Percentiles rank a stretch among this genome's conserved stretches.
Evolutionary conservation across 2,329 filamentous ascomycete genomes (phyloP).

Genomic region (Trichoderma semiorbis): DNA sequence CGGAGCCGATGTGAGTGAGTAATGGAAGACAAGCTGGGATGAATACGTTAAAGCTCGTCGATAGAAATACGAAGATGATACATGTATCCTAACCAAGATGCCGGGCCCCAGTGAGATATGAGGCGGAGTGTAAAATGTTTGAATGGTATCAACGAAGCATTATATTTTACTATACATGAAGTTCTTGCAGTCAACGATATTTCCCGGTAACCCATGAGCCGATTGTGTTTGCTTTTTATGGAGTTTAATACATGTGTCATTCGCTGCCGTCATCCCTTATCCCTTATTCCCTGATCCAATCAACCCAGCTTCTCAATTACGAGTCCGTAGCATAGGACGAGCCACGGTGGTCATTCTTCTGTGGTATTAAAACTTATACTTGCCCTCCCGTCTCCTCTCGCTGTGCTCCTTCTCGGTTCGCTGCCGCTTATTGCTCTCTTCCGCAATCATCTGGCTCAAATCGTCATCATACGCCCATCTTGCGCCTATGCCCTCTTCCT

Average conservation of each 20-base stretch:
- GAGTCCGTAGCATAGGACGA: neutral
- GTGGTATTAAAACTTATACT: slow-evolving; percentile 39
- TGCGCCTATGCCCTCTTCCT: slow-evolving; percentile 62
- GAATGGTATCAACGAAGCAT: neutral
- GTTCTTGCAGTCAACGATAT: neutral
- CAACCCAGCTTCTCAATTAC: neutral
- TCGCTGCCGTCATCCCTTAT: neutral
- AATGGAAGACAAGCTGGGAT: neutral
- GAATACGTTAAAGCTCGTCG: neutral
- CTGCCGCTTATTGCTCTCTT: slow-evolving; percentile 84
- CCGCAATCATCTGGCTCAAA: slow-evolving; percentile 91
- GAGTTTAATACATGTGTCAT: neutral
- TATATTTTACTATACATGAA: neutral
- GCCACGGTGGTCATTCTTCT: neutral
- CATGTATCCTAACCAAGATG: neutral
- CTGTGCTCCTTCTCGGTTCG: slow-evolving; percentile 81
- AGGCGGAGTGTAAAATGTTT: neutral
- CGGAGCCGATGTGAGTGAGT: neutral
- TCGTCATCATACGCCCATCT: slow-evolving; percentile 81
- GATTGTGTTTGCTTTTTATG: neutral
- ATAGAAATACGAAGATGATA: neutral
- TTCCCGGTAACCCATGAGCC: neutral
- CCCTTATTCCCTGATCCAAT: neutral
- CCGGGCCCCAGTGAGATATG: neutral
- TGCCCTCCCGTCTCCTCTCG: slow-evolving; percentile 58